These are phyloP conservation scores for Penicillium cinerascens DNA, from an alignment of 495 filamentous ascomycete genomes.

Conservation along the genomic window DNA sequence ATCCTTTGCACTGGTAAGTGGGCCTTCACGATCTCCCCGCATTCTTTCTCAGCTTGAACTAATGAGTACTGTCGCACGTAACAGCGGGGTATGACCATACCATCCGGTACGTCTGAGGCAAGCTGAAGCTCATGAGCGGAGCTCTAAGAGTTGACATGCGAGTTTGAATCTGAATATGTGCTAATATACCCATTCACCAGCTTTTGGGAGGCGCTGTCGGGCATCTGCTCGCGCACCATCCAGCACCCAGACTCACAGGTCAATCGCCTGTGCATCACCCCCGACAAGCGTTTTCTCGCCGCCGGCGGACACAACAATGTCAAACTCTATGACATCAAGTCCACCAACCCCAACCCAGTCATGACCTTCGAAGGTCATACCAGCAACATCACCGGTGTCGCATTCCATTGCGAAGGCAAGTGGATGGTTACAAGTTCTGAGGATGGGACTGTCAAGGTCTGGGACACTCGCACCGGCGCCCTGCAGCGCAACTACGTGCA, in stretches of 20 bases:
- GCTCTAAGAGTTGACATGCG: not conserved
- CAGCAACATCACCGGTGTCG: constrained; percentile 90
- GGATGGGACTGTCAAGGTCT: constrained; percentile 96
- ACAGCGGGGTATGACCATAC: constrained; percentile 98
- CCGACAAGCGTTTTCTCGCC: constrained; percentile 93
- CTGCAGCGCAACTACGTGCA: constrained; percentile 93
- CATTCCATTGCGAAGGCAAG: constrained; percentile 97
- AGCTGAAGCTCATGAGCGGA: not conserved
- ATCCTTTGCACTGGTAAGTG: constrained; percentile 82
- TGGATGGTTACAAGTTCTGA: constrained; percentile 99
- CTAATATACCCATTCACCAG: constrained; percentile 36
- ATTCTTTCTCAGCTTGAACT: constrained; percentile 26
- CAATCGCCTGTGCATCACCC: constrained; percentile 96
- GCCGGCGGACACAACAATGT: constrained; percentile 92
- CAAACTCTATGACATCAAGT: constrained; percentile 97
- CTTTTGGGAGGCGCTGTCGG: constrained; percentile 97
- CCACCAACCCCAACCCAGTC: constrained; percentile 86
- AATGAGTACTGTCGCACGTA: constrained; percentile 19
- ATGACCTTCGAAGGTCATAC: constrained; percentile 94
- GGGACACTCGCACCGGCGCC: constrained; percentile 86
- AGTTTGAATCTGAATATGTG: not conserved
- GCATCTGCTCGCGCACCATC: constrained; percentile 96
- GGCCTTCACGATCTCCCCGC: constrained; percentile 14
- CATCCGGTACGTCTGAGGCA: constrained; percentile 65
- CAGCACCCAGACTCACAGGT: constrained; percentile 98